Percentiles rank a stretch among this genome's conserved stretches.
Conservation (phyloP, 2,329 filamentous ascomycete genomes). For the Phyllachora maydis region DNA sequence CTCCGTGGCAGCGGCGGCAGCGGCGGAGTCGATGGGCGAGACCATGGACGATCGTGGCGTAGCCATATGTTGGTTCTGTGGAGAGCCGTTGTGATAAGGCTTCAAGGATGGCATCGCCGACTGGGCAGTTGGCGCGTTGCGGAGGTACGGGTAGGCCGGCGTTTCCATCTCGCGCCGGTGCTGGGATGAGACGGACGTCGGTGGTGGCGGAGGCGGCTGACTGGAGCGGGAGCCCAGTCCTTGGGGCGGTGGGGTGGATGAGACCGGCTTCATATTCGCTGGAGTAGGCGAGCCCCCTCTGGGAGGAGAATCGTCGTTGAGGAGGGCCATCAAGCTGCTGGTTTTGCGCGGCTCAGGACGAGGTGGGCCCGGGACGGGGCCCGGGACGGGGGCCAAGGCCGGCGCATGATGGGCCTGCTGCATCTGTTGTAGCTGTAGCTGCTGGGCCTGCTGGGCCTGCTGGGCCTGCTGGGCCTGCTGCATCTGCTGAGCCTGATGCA, state of each 20-base stretch:
- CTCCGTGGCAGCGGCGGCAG: too few relatives aligned
- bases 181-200: slow-evolving; percentile 16
- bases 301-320: slow-evolving; percentile 31
- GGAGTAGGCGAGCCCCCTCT: slow-evolving; percentile 24
- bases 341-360: slow-evolving; percentile 33
- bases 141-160: slow-evolving; percentile 23
- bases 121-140: slow-evolving; percentile 15
- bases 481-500: too few relatives aligned
- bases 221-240: slow-evolving; percentile 20
- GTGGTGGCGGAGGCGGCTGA: slow-evolving; percentile 15
- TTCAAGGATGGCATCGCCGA: slow-evolving; percentile 34
- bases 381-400: slow-evolving; percentile 13
- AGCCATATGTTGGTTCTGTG: slow-evolving; percentile 24
- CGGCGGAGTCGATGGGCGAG: slow-evolving; percentile 16
- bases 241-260: slow-evolving; percentile 32
- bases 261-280: slow-evolving; percentile 26
- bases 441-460: too few relatives aligned
- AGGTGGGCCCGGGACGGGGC: slow-evolving; percentile 11
- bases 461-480: too few relatives aligned
- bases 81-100: slow-evolving; percentile 26
- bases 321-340: slow-evolving; percentile 39
- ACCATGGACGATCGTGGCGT: slow-evolving; percentile 22
- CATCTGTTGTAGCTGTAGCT: too few relatives aligned
- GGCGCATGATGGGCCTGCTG: slow-evolving; percentile 13
- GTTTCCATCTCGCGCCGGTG: slow-evolving; percentile 27